These are phyloP conservation scores for Botrytis sinoallii DNA, from an alignment of 2,329 filamentous ascomycete species.

Conservation along the genomic window DNA sequence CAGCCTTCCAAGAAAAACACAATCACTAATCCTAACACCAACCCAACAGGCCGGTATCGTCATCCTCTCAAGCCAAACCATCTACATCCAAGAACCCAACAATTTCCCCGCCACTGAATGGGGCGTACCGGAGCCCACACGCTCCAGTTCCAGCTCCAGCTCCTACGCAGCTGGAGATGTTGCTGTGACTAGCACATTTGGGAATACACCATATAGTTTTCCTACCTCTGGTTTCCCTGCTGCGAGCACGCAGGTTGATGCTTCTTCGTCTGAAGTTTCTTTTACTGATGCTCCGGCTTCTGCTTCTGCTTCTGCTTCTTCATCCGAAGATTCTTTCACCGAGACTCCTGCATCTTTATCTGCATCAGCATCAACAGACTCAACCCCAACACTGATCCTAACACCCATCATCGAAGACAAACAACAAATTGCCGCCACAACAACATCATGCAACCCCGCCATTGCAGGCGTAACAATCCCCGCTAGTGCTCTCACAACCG, in stretches of 20 bases:
- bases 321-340: background rate
- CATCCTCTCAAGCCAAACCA: conserved; percentile 2
- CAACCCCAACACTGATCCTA: background rate
- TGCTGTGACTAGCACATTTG: background rate
- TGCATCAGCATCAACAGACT: background rate
- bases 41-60: background rate
- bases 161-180: background rate
- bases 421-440: background rate
- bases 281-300: background rate
- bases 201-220: background rate
- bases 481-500: background rate
- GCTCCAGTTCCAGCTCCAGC: background rate
- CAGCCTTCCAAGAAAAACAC: background rate
- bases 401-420: background rate
- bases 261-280: background rate
- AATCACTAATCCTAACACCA: background rate
- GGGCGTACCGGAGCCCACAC: background rate
- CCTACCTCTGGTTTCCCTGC: background rate
- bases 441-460: background rate
- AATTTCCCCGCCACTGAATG: background rate
- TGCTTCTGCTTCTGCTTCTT: background rate
- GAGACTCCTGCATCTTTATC: background rate
- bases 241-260: background rate
- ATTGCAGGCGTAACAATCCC: background rate
- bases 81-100: conserved; percentile 13